phyloP scores from a whole-genome alignment of 768 basidiomycete genomes.

The Boletus sp. region DNA sequence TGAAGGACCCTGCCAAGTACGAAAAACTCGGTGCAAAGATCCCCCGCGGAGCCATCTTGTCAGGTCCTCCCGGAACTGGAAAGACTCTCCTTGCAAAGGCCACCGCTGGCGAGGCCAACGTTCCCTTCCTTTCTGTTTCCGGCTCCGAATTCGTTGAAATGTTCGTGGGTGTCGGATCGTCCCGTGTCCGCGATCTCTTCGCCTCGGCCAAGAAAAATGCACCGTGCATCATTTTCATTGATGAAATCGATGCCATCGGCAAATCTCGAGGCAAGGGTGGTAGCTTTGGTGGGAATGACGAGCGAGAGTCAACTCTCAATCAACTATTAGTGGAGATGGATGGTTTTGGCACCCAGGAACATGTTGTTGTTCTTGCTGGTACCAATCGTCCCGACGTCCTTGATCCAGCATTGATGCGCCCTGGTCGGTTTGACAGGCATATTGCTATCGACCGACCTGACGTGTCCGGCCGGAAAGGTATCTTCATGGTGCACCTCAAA shows the following conservation, averaged over 20 bases:
- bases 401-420: slow-evolving; percentile 92
- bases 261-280: slow-evolving; percentile 81
- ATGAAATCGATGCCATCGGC: slow-evolving; percentile 99
- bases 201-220: slow-evolving; percentile 97
- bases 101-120: slow-evolving; percentile 95
- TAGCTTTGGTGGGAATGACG: slow-evolving; percentile 91
- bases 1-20: slow-evolving; percentile 93
- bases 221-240: slow-evolving; percentile 97
- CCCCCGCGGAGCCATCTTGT: slow-evolving; percentile 90
- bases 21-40: slow-evolving; percentile 98
- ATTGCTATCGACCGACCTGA: slow-evolving; percentile 95
- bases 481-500: slow-evolving; percentile 87
- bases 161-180: slow-evolving; percentile 99
- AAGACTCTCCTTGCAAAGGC: slow-evolving; percentile 98
- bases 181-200: slow-evolving; percentile 95
- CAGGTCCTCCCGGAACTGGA: slow-evolving; percentile 96
- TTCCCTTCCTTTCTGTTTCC: slow-evolving; percentile 97
- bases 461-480: slow-evolving; percentile 88
- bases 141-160: slow-evolving; percentile 99
- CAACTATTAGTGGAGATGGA: slow-evolving; percentile 99
- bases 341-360: slow-evolving; percentile 95
- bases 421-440: slow-evolving; percentile 96
- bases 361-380: slow-evolving; percentile 93
- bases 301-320: slow-evolving; percentile 95
- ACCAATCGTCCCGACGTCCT: slow-evolving; percentile 97